Base-by-base conservation (phyloP, 108 stramenopile species). In the Cyclotella atomus region DNA sequence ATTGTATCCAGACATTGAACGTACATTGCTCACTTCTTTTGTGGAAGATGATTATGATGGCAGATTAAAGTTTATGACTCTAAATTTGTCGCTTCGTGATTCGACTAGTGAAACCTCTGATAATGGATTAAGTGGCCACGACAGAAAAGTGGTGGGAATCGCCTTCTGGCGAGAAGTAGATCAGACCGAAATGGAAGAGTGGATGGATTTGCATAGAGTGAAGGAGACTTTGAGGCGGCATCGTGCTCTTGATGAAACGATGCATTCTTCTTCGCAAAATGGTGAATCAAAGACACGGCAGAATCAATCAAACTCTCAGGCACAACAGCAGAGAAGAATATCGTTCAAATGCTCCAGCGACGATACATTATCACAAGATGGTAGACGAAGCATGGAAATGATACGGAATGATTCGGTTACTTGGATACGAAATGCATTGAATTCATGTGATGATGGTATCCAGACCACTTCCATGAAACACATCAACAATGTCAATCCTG, bases 21-120 rank as follows among this genome's bases (percentile, higher is more conserved):
- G 27, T 16, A 74, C 71, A 0, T 32, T 80, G 17, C 24, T 80
- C 12, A 66, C 68, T 19, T 73, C 79, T 15, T 80, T 80, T 24
- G 24, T 80, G n/a, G 79, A 80, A 30, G 60, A 80, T 62, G 79
- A 80, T 54, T 80, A 75, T 33, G 79, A 80, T 28, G 79, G 73
- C 25, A 49, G 33, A 33, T 56, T 80, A 28, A 73, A 80, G 32
- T 43, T 80, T 29, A 71, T 61, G 29, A 71, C 76, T 14, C 54
- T 77, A 19, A 55, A 63, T 28, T 47, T 50, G 25, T 15, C 15
- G 2, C 21, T 44, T 38, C 15, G 12, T 29, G 28, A 21, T n/a
- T n/a, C n/a, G n/a, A n/a, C n/a, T n/a, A n/a, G n/a, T n/a, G n/a
- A n/a, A n/a, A n/a, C n/a, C n/a, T n/a, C n/a, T n/a, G n/a, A n/a